Evolutionary conservation across 2,329 filamentous ascomycete species (phyloP).

Genomic region (Penicillium hordei): DNA sequence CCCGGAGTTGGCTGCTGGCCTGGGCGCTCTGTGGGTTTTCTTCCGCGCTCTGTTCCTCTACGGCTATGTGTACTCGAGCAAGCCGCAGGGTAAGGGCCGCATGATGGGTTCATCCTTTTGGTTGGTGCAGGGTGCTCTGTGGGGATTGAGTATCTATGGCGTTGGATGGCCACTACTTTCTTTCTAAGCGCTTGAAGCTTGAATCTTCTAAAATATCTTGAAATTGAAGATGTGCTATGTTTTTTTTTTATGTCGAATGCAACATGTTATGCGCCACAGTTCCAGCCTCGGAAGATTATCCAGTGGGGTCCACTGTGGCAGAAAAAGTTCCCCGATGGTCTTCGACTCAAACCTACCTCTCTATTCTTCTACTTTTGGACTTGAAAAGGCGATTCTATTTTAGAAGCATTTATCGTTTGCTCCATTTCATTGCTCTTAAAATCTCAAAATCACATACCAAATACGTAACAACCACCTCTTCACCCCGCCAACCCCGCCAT

Average conservation of each 20-base stretch:
- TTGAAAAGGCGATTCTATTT: background rate
- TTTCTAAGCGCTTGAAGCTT: constrained; percentile 11
- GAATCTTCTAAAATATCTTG: too few relatives aligned
- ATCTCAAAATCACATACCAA: background rate
- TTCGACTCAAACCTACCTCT: background rate
- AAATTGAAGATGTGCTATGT: background rate
- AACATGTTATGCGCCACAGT: background rate
- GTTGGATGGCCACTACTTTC: constrained; percentile 34
- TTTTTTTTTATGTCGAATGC: background rate
- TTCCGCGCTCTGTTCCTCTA: constrained; percentile 51
- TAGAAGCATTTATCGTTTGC: background rate
- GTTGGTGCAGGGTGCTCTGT: constrained; percentile 43
- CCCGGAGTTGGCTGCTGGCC: constrained; percentile 47
- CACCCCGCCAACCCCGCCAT: constrained; percentile 31
- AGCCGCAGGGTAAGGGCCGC: constrained; percentile 42
- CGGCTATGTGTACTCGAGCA: constrained; percentile 46
- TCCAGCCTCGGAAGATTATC: background rate
- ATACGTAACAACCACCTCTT: background rate
- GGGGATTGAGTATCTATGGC: constrained; percentile 41
- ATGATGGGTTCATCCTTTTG: constrained; percentile 38
- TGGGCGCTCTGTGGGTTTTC: constrained; percentile 54
- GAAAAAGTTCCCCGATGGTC: constrained; percentile 20
- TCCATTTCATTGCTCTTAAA: background rate
- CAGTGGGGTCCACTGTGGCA: constrained; percentile 19
- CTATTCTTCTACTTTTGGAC: background rate